Percentiles rank a stretch among this genome's conserved stretches.
Evolutionary conservation across 805 yeast species (phyloP).

Genomic region (Hanseniaspora mollemarum): DNA sequence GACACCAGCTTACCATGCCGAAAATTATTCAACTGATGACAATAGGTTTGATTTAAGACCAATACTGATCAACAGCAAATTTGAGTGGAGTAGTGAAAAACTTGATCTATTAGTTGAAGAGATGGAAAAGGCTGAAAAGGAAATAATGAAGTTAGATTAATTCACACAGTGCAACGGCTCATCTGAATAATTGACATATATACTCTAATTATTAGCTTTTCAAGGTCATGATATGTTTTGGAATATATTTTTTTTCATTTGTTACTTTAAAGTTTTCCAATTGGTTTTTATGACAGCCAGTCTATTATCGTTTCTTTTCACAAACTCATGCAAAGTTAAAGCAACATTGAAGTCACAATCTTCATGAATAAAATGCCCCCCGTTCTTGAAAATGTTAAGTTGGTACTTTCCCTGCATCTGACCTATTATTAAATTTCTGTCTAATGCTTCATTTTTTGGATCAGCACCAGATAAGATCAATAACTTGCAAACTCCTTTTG

Average conservation of each 20-base stretch:
- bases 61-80: conserved; percentile 81
- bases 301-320: conserved; percentile 34
- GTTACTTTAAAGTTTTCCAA: conserved; percentile 24
- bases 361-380: conserved; percentile 94
- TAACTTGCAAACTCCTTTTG: conserved; percentile 47
- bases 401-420: conserved; percentile 98
- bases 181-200: too few species aligned
- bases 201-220: too few species aligned
- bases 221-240: too few species aligned
- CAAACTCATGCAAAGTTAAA: conserved; percentile 37
- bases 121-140: conserved; percentile 31
- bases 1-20: conserved; percentile 96
- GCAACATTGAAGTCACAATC: conserved; percentile 68
- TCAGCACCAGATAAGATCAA: conserved; percentile 82
- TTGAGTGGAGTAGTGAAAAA: conserved; percentile 78
- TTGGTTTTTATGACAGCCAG: conserved; percentile 31
- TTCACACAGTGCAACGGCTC: background rate
- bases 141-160: conserved; percentile 16
- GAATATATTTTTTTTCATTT: conserved; percentile 5
- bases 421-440: conserved; percentile 76
- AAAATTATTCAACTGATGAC: conserved; percentile 95
- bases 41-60: conserved; percentile 93
- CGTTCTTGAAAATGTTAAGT: conserved; percentile 62
- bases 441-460: conserved; percentile 39
- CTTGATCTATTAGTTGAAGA: conserved; percentile 69